Percentiles rank a stretch among this genome's conserved stretches.
Evolutionary conservation across 805 yeast genomes (phyloP).

Genomic region (Schwanniomyces polymorphus): DNA sequence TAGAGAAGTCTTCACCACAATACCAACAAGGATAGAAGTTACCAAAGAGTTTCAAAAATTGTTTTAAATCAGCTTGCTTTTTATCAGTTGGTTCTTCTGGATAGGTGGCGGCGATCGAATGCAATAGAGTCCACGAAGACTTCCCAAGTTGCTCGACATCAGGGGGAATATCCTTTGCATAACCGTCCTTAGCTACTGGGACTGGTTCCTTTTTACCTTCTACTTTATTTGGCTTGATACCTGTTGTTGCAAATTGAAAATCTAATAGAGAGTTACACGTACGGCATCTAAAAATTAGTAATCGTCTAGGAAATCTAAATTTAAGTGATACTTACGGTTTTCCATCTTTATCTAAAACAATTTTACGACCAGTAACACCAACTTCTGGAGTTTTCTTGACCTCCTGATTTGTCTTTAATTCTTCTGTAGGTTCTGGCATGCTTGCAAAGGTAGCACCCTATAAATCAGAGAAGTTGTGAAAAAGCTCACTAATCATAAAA

Average conservation of each 20-base stretch:
- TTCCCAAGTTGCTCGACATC: slow-evolving; percentile 80
- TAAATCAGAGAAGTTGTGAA: not conserved
- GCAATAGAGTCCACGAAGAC: slow-evolving; percentile 90
- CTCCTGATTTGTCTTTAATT: not conserved
- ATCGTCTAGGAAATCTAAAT: not conserved
- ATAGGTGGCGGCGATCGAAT: slow-evolving; percentile 85
- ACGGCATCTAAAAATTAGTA: slow-evolving; percentile 58
- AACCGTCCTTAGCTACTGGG: not conserved
- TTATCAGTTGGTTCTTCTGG: slow-evolving; percentile 64
- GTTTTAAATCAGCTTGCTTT: slow-evolving; percentile 70
- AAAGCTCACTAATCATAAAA: not conserved
- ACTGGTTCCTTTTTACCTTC: slow-evolving; percentile 6
- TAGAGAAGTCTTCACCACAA: slow-evolving; percentile 83
- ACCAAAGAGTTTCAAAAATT: slow-evolving; percentile 70
- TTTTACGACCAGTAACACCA: slow-evolving; percentile 65
- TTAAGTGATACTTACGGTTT: slow-evolving; percentile 68
- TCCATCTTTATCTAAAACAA: slow-evolving; percentile 83
- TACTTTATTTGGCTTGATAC: slow-evolving; percentile 7
- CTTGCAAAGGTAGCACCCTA: not conserved
- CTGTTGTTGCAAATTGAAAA: slow-evolving; percentile 60
- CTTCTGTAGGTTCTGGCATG: not conserved
- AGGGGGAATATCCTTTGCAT: slow-evolving; percentile 67
- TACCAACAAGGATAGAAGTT: slow-evolving; percentile 90
- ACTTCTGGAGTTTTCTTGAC: slow-evolving; percentile 32
- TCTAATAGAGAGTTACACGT: slow-evolving; percentile 82